These are phyloP conservation scores for Colletotrichum costaricense DNA, from an alignment of 2,329 filamentous ascomycete genomes.

Conservation along the genomic window DNA sequence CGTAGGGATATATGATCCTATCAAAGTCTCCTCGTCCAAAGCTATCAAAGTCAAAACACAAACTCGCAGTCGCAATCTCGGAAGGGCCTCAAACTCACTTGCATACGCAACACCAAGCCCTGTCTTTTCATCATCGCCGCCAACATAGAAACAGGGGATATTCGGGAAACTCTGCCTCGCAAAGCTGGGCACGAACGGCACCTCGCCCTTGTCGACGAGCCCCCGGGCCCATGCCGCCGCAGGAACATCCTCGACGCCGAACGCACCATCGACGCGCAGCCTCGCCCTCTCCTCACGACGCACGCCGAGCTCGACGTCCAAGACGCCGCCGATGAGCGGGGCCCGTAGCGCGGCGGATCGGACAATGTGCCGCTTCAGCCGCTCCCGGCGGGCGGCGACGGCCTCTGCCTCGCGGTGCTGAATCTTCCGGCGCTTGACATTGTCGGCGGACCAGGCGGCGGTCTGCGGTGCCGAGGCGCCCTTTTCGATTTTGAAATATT, in stretches of 20 bases:
- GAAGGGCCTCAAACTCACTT: conserved; percentile 47
- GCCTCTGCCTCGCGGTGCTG: conserved; percentile 52
- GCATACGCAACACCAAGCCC: conserved; percentile 56
- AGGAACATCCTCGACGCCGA: conserved; percentile 42
- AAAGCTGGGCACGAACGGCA: conserved; percentile 48
- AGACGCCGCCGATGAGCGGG: conserved; percentile 46
- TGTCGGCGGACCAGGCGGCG: conserved; percentile 66
- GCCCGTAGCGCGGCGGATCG: conserved; percentile 46
- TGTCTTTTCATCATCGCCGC: conserved; percentile 50
- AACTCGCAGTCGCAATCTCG: background rate
- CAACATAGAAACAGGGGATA: conserved; percentile 54
- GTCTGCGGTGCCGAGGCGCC: conserved; percentile 62
- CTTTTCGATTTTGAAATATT: conserved; percentile 76
- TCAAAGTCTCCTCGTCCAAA: conserved; percentile 47
- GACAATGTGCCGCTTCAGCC: conserved; percentile 51
- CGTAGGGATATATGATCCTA: conserved; percentile 55
- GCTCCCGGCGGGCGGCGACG: conserved; percentile 41
- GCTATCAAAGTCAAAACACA: conserved; percentile 42
- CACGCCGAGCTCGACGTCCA: conserved; percentile 48
- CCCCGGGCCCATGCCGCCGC: conserved; percentile 53
- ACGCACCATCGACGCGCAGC: background rate
- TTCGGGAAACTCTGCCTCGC: conserved; percentile 44
- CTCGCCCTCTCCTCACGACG: conserved; percentile 34
- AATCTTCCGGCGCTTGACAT: conserved; percentile 66
- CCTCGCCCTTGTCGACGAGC: conserved; percentile 51